Evolutionary conservation across 1,284 basidiomycete genomes (phyloP).

Genomic region (Malassezia cuniculi): DNA sequence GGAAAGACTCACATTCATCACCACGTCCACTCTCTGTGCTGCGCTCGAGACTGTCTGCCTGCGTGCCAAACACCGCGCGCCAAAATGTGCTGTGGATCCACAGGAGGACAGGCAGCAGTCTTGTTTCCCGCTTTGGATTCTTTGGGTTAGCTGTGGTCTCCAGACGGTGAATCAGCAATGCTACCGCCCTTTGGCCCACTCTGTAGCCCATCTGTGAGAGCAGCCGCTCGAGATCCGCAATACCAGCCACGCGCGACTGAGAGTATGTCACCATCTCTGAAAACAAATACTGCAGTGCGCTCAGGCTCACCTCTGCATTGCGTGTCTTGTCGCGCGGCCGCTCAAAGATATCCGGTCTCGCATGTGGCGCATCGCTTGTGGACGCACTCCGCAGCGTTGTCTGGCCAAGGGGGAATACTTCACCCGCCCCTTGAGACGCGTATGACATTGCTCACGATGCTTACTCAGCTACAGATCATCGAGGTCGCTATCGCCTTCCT

Average conservation of each 20-base stretch:
- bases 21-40: constrained; percentile 68
- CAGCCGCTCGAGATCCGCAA: constrained; percentile 68
- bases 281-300: constrained; percentile 31
- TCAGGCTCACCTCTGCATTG: constrained; percentile 16
- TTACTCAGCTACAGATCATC: constrained; percentile 24
- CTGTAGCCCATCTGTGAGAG: constrained; percentile 29
- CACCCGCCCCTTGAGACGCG: no score
- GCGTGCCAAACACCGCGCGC: constrained; percentile 79
- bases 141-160: constrained; percentile 26
- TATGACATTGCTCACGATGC: background rate
- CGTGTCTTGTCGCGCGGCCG: constrained; percentile 31
- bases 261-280: constrained; percentile 54
- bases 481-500: constrained; percentile 33
- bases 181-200: constrained; percentile 26
- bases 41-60: constrained; percentile 86
- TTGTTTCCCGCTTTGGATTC: constrained; percentile 36
- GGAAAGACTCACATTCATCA: constrained; percentile 68
- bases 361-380: background rate
- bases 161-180: constrained; percentile 22
- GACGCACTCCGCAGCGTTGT: no score
- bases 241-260: constrained; percentile 82
- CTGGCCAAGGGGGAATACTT: no score
- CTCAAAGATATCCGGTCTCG: constrained; percentile 29
- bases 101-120: constrained; percentile 28
- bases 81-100: constrained; percentile 58